Percentiles rank a stretch among this genome's conserved stretches.
phyloP scores from a whole-genome alignment of 371 early-diverging fungal genomes.

The Mucor piriformis region DNA sequence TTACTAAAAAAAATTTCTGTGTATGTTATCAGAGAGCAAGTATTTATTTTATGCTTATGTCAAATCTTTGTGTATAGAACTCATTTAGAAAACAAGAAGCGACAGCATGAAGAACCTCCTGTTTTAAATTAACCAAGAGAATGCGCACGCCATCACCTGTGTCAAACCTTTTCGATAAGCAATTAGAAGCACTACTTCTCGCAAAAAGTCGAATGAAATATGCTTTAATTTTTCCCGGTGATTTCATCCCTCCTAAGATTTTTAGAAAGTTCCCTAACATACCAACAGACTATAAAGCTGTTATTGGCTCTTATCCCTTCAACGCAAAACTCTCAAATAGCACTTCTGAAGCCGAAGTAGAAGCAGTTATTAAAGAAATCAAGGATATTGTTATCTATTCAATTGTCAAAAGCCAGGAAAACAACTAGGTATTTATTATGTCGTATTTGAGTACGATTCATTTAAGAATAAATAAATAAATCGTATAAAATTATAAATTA shows the following conservation, averaged over 20 bases:
- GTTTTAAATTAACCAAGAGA: too few relatives aligned
- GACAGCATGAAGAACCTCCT: too few relatives aligned
- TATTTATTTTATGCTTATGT: too few relatives aligned
- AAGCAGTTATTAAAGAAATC: not conserved
- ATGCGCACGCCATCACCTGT: not conserved
- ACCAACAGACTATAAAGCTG: not conserved
- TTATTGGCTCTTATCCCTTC: too few relatives aligned
- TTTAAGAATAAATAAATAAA: too few relatives aligned
- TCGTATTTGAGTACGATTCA: too few relatives aligned
- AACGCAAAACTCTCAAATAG: too few relatives aligned
- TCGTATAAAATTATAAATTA: too few relatives aligned
- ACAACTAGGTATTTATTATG: not conserved
- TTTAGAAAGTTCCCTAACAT: not conserved
- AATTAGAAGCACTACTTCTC: not conserved
- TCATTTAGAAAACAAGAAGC: too few relatives aligned
- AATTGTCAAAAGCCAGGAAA: not conserved
- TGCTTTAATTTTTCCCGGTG: not conserved
- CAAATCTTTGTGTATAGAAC: too few relatives aligned
- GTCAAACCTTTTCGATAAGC: not conserved
- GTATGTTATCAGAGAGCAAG: too few relatives aligned
- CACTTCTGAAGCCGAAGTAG: not conserved
- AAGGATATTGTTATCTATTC: not conserved
- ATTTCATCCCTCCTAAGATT: not conserved
- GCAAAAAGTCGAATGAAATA: not conserved
- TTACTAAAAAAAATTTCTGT: too few relatives aligned